Percentiles rank a stretch among this genome's conserved stretches.
Conservation (phyloP, 169 alveolate genomes). For the Plasmodium vinckei region DNA sequence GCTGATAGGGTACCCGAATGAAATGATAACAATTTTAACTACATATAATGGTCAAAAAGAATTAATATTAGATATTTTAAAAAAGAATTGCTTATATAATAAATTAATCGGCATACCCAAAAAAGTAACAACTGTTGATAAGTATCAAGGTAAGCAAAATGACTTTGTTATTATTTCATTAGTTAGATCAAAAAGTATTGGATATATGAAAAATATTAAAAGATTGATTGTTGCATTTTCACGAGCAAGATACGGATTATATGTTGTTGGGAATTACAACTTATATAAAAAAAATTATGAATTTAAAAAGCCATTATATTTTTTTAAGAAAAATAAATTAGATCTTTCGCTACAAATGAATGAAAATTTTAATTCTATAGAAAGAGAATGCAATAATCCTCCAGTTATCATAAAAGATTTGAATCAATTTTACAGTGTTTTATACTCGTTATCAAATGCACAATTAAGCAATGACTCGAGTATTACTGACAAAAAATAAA, state of each 20-base stretch:
- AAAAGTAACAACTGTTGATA: slow-evolving; percentile 90
- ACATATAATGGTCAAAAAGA: slow-evolving; percentile 96
- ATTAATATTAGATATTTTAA: slow-evolving; percentile 88
- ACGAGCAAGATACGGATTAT: slow-evolving; percentile 94
- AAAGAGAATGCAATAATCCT: slow-evolving; percentile 15
- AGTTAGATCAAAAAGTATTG: slow-evolving; percentile 91
- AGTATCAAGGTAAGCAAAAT: slow-evolving; percentile 93
- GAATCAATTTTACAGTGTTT: slow-evolving; percentile 52
- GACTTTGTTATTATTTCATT: slow-evolving; percentile 92
- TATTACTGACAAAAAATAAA: not conserved
- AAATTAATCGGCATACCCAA: slow-evolving; percentile 86
- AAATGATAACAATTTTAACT: slow-evolving; percentile 89
- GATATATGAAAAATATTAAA: slow-evolving; percentile 93
- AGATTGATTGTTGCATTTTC: slow-evolving; percentile 95
- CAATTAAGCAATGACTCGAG: slow-evolving; percentile 4
- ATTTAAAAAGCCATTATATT: slow-evolving; percentile 71
- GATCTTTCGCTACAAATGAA: slow-evolving; percentile 49
- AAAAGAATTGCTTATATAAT: slow-evolving; percentile 87
- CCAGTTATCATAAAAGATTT: slow-evolving; percentile 46
- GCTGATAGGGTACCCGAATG: slow-evolving; percentile 89
- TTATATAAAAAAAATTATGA: slow-evolving; percentile 74
- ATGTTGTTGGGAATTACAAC: slow-evolving; percentile 86
- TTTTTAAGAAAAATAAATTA: slow-evolving; percentile 57
- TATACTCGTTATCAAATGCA: slow-evolving; percentile 50
- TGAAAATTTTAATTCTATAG: slow-evolving; percentile 36